phyloP scores from a whole-genome alignment of 495 filamentous ascomycete species.

The Neurospora intermedia region DNA sequence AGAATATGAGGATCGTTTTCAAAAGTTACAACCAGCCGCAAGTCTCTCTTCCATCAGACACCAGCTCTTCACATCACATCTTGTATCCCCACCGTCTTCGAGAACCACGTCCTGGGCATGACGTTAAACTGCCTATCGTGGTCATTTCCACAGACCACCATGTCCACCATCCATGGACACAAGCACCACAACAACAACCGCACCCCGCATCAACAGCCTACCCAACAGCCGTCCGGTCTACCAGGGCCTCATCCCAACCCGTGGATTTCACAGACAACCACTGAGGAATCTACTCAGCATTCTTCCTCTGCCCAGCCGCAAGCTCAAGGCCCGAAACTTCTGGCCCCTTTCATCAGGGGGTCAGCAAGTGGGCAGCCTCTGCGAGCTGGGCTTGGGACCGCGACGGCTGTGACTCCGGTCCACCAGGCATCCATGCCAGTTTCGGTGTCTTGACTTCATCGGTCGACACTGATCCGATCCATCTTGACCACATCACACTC shows the following conservation, averaged over 20 bases:
- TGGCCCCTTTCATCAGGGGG: not conserved
- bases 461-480: not conserved
- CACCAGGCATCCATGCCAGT: not conserved
- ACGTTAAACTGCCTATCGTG: not conserved
- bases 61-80: not conserved
- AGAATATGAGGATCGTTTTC: not conserved
- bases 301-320: not conserved
- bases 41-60: not conserved
- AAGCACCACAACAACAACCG: not conserved
- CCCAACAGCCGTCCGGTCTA: not conserved
- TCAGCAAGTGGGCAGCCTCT: not conserved
- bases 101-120: not conserved
- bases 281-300: not conserved
- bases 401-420: not conserved
- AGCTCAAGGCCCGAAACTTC: not conserved
- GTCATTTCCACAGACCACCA: not conserved
- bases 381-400: not conserved
- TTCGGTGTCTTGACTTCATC: not conserved
- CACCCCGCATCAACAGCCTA: not conserved
- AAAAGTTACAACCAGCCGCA: not conserved
- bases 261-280: not conserved
- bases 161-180: not conserved
- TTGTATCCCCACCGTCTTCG: not conserved
- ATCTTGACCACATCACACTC: not conserved
- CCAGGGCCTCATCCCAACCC: not conserved